phyloP scores from a whole-genome alignment of 2,329 filamentous ascomycete species.

The Delphinella strobiligena region DNA sequence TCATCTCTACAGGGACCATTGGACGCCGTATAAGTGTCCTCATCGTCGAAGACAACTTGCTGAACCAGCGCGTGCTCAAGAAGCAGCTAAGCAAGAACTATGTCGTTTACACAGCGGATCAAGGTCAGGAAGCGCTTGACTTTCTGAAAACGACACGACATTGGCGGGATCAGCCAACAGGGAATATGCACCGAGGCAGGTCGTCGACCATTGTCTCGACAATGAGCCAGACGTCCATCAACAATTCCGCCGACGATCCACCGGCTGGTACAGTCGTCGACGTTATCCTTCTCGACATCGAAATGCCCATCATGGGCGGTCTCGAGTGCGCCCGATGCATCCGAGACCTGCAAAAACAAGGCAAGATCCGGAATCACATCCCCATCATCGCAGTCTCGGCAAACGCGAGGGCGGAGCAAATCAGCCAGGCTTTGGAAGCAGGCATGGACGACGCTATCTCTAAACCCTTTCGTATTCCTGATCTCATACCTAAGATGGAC shows the following conservation, averaged over 20 bases:
- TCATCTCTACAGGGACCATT: no score
- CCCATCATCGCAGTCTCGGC: slow-evolving; percentile 9
- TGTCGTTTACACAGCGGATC: slow-evolving; percentile 4
- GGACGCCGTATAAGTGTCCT: slow-evolving; percentile 5
- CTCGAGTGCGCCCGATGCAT: slow-evolving; percentile 10
- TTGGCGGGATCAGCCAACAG: slow-evolving; percentile 1
- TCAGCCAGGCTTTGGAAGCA: slow-evolving; percentile 56
- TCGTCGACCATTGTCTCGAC: no score
- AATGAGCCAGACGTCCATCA: not conserved
- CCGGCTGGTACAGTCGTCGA: not conserved
- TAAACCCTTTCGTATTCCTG: slow-evolving; percentile 11
- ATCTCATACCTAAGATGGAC: slow-evolving; percentile 12
- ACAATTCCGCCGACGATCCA: slow-evolving; percentile 1
- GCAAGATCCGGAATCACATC: slow-evolving; percentile 3
- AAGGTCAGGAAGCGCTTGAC: slow-evolving; percentile 7
- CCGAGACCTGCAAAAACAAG: slow-evolving; percentile 4
- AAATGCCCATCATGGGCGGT: slow-evolving; percentile 14
- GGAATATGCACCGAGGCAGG: no score
- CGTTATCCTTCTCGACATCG: slow-evolving; percentile 12
- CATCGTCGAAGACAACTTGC: slow-evolving; percentile 24
- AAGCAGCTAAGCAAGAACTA: slow-evolving; percentile 7
- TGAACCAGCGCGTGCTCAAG: slow-evolving; percentile 19
- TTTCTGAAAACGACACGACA: slow-evolving; percentile 10
- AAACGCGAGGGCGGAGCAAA: slow-evolving; percentile 52
- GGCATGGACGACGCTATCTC: slow-evolving; percentile 43